These are phyloP conservation scores for Basipetospora chlamydospora DNA, from an alignment of 2,329 filamentous ascomycete species.

Conservation along the genomic window DNA sequence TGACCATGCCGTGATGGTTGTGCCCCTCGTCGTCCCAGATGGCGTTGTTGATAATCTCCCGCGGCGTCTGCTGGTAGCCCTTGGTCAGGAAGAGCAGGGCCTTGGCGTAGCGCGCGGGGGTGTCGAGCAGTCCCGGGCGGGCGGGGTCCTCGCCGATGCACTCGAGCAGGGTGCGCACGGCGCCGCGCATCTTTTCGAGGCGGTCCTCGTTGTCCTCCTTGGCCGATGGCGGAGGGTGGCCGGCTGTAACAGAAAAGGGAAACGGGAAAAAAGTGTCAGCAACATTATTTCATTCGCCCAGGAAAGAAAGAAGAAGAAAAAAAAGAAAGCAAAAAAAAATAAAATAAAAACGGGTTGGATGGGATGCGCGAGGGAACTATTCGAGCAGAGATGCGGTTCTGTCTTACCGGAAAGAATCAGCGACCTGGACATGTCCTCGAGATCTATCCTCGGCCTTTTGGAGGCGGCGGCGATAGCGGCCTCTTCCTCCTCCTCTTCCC, in stretches of 20 bases:
- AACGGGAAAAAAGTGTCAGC: too few relatives aligned
- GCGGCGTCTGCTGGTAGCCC: constrained; percentile 89
- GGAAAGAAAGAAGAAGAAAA: too few relatives aligned
- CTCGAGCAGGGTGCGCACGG: constrained; percentile 52
- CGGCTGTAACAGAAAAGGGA: neutral
- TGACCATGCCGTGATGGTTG: constrained; percentile 91
- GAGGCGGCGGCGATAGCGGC: neutral
- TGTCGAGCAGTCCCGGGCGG: constrained; percentile 48
- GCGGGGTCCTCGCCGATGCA: constrained; percentile 55
- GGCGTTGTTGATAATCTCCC: constrained; percentile 81
- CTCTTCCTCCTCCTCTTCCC: constrained; percentile 3
- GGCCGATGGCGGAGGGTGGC: neutral
- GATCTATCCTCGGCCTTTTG: constrained; percentile 2
- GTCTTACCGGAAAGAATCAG: neutral
- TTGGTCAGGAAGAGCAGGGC: constrained; percentile 93
- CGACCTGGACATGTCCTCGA: constrained; percentile 1
- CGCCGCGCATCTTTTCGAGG: constrained; percentile 43
- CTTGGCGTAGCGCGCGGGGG: constrained; percentile 80
- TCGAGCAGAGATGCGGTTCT: too few relatives aligned
- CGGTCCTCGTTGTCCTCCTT: constrained; percentile 34
- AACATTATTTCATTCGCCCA: too few relatives aligned
- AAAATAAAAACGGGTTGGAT: too few relatives aligned
- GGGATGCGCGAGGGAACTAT: neutral
- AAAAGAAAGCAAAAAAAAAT: too few relatives aligned
- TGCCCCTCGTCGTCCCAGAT: constrained; percentile 74